A percentile compares a stretch with the other conserved stretches of the same genome.
Conservation (phyloP, 176 grass and related monocot species). For the Lolium rigidum region DNA sequence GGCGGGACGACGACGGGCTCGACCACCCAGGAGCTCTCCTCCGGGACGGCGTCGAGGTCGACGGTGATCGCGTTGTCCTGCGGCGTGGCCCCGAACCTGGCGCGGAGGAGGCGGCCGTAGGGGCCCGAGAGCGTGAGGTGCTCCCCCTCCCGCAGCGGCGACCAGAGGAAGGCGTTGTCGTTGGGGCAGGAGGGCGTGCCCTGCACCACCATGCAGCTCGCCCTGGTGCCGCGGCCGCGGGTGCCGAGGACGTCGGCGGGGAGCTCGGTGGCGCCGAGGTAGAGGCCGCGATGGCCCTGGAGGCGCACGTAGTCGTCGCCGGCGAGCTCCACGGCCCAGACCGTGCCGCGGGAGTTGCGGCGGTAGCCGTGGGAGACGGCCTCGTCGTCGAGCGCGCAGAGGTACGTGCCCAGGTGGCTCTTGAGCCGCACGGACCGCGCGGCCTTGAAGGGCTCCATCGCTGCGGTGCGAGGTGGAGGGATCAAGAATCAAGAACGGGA, state of each 20-base stretch:
- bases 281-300: constrained; percentile 39
- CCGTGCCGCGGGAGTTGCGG: constrained; percentile 50
- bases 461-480: neutral
- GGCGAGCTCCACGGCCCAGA: constrained; percentile 46
- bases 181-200: constrained; percentile 41
- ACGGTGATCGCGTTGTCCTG: constrained; percentile 45
- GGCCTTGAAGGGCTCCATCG: constrained; percentile 53
- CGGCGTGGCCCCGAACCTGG: constrained; percentile 37
- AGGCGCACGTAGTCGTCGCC: constrained; percentile 52
- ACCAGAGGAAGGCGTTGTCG: constrained; percentile 60
- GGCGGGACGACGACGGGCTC: constrained; percentile 40
- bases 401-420: constrained; percentile 65
- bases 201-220: constrained; percentile 48
- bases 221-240: constrained; percentile 20
- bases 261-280: constrained; percentile 52
- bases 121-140: constrained; percentile 45
- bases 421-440: constrained; percentile 38
- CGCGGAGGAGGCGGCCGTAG: constrained; percentile 53
- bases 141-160: constrained; percentile 32
- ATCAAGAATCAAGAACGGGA: constrained; percentile 41
- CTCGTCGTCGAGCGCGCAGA: constrained; percentile 45
- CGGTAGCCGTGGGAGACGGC: constrained; percentile 55
- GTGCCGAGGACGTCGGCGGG: constrained; percentile 25
- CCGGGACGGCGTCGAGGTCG: constrained; percentile 23
- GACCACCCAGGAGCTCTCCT: constrained; percentile 48